Conservation (phyloP, 1,139 yeast species). For the Lodderomyces oxycetoniae region DNA sequence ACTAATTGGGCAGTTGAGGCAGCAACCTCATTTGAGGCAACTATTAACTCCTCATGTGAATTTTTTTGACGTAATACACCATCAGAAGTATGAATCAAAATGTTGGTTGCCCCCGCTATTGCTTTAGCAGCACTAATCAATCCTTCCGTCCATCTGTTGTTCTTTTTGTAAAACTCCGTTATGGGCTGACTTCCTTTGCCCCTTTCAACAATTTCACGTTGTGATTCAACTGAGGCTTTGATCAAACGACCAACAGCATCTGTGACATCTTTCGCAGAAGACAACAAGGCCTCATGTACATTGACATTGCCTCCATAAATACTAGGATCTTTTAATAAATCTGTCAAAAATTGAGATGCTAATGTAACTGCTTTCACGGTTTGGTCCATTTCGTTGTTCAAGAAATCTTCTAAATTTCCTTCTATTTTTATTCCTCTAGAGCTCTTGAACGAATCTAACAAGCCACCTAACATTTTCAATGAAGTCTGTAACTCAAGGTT, state of each 20-base stretch:
- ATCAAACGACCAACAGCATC: conserved; percentile 73
- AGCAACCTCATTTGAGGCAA: conserved; percentile 88
- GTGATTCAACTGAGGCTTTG: conserved; percentile 75
- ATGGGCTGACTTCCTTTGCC: conserved; percentile 65
- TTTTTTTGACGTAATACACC: conserved; percentile 65
- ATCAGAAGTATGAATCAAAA: conserved; percentile 79
- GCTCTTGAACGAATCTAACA: conserved; percentile 52
- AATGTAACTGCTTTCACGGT: conserved; percentile 67
- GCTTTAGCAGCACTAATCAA: conserved; percentile 86
- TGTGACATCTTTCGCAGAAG: conserved; percentile 79
- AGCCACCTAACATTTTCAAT: conserved; percentile 54
- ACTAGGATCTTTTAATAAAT: conserved; percentile 51
- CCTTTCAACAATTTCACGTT: conserved; percentile 71
- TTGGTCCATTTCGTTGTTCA: conserved; percentile 64
- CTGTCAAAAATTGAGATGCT: conserved; percentile 59
- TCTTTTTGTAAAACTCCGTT: conserved; percentile 79
- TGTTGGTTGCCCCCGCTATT: conserved; percentile 79
- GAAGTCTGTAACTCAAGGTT: conserved; percentile 71
- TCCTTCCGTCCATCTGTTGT: conserved; percentile 94
- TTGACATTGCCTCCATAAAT: conserved; percentile 59
- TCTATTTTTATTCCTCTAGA: conserved; percentile 37
- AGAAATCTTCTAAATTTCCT: conserved; percentile 65
- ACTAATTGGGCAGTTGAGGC: conserved; percentile 92
- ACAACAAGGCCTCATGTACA: conserved; percentile 71
- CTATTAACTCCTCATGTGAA: conserved; percentile 80